These are phyloP conservation scores for Cucumis sativus DNA, from an alignment of 306 rosid genomes.

Conservation along the genomic window DNA sequence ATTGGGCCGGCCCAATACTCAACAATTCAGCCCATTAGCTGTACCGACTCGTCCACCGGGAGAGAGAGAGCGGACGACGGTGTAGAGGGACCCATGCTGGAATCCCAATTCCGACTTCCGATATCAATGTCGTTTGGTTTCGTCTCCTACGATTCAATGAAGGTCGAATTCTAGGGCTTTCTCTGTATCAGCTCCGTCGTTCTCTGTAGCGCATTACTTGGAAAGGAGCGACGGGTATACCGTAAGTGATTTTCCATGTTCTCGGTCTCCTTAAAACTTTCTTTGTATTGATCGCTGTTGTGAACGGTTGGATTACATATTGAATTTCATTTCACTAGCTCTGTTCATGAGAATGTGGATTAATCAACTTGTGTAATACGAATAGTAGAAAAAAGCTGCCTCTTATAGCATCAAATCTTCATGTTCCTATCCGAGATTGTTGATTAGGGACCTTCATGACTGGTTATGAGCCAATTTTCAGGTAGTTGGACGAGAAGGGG, in stretches of 20 bases:
- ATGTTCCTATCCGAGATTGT: background rate
- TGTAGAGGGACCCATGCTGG: background rate
- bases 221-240: background rate
- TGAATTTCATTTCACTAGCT: background rate
- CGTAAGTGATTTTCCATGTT: background rate
- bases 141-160: background rate
- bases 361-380: background rate
- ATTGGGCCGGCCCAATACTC: background rate
- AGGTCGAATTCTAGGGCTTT: background rate
- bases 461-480: background rate
- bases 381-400: background rate
- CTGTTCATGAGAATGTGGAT: background rate
- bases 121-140: background rate
- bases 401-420: background rate
- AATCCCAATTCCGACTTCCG: background rate
- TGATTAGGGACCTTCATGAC: background rate
- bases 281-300: background rate
- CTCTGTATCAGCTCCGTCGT: background rate
- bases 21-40: background rate
- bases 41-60: background rate
- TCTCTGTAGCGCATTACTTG: background rate
- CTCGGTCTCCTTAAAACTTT: background rate
- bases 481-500: background rate
- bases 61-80: background rate
- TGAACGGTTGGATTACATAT: background rate